Evolutionary conservation across 441 rosid species (phyloP), one percentile per base, ranked within the genome.

Genomic region (Theobroma grandiflorum): DNA sequence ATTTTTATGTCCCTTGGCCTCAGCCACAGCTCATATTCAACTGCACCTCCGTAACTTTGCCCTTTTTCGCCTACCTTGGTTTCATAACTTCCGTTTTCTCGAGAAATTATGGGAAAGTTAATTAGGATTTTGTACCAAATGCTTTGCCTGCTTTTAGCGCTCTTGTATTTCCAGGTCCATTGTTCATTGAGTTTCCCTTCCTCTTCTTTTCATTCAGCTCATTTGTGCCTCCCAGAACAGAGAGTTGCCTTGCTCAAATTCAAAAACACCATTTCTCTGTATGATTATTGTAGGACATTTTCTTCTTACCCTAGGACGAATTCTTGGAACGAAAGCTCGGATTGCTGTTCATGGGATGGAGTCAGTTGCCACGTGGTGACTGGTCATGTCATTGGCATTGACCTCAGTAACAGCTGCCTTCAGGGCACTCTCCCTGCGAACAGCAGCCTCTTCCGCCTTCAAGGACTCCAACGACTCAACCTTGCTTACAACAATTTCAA

Each of bases 361-460:
- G 61, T 50, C 12, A 3, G 15, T 0, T 62, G 67, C 20, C 16
- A 62, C 67, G 33, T 14, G 3, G 42, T 14, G 15, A 65, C 38
- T 0, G 81, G 57, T 74, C 83, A 52, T 74, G 76, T 20, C 10
- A 43, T 69, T 55, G 78, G 65, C 85, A 72, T 61, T 7, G 2
- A 20, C 53, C 49, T 65, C 7, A 65, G 70, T 40, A 26, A 62
- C 14, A 26, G 31, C 1, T 26, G 31, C 31, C 31, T 26, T 26
- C 0, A 26, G 0, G 31, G 31, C 31, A 26, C 31, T 26, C 31
- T 26, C 33, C 22, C 2, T 9, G 5, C 1, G 6, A 38, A 9
- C 49, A 8, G 2, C 70, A 40, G 49, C 20, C 58, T 49, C 38
- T 70, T 70, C 16, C 55, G 12, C 4, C 55, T 70, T 22, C 57